Percentiles rank a stretch among this genome's conserved stretches.
Evolutionary conservation across 139 green algal genomes (phyloP).

Genomic region (Chlamydomonas schloesseri): DNA sequence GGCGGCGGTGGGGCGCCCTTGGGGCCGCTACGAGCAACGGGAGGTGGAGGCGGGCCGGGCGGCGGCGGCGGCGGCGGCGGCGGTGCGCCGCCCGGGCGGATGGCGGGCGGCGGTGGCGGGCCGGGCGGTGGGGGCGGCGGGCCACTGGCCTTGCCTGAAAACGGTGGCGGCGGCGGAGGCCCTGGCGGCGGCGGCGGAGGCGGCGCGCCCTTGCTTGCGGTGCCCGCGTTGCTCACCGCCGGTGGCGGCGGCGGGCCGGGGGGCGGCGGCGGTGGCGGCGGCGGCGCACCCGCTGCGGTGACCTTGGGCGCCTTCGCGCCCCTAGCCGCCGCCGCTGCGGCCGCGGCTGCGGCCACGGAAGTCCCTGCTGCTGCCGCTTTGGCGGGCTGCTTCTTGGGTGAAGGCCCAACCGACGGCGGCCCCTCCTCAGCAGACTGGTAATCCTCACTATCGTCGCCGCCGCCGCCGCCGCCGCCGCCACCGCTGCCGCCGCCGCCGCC

Average conservation of each 20-base stretch:
- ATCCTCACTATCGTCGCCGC: not conserved
- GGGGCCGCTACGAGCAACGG: not conserved
- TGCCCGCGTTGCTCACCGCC: not conserved
- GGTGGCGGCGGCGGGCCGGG: conserved; percentile 2
- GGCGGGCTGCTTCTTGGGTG: not conserved
- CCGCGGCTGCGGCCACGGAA: not conserved
- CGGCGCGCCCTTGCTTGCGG: not conserved
- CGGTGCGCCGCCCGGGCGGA: not conserved
- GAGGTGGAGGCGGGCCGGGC: not conserved
- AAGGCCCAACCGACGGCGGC: no score
- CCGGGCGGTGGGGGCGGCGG: not conserved
- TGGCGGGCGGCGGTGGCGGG: not conserved
- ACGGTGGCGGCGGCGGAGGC: no score
- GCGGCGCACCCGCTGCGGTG: not conserved
- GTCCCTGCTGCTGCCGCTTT: not conserved
- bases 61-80: conserved; percentile 1
- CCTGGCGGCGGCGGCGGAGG: not conserved
- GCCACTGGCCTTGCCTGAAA: not conserved
- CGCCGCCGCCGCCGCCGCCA: not conserved
- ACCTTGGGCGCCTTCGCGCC: not conserved
- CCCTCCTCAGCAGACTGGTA: conserved; percentile 5
- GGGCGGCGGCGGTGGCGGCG: conserved; percentile 1
- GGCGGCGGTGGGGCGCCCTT: not conserved
- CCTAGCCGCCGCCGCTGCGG: not conserved
- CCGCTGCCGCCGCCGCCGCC: not conserved